phyloP scores from a whole-genome alignment of 441 rosid genomes.

The Bruguiera hainesii region DNA sequence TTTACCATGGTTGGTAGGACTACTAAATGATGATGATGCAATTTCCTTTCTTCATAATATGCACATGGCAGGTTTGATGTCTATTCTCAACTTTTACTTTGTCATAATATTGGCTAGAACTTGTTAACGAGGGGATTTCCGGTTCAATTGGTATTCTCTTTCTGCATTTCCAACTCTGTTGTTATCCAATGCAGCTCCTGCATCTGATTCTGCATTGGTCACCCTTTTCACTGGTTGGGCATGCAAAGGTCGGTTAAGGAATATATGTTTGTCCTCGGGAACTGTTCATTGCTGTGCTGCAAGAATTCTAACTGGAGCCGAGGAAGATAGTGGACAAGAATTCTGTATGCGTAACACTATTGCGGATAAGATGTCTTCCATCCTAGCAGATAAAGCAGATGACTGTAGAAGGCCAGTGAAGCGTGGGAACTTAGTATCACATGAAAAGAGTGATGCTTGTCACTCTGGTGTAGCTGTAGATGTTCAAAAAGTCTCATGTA shows the following conservation, averaged over 20 bases:
- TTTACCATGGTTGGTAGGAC: conserved; percentile 70
- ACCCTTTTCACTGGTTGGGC: conserved; percentile 83
- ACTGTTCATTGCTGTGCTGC: conserved; percentile 53
- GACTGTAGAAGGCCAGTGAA: conserved; percentile 32
- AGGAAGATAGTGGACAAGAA: conserved; percentile 28
- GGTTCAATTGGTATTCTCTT: conserved; percentile 16
- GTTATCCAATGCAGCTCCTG: conserved; percentile 53
- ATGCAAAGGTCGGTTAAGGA: conserved; percentile 54
- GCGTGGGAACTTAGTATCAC: conserved; percentile 26
- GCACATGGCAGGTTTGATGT: conserved; percentile 56
- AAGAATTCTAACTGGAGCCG: conserved; percentile 19
- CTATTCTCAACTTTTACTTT: conserved; percentile 14
- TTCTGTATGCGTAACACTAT: conserved; percentile 21
- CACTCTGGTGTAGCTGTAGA: conserved; percentile 18
- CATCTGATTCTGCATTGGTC: conserved; percentile 57
- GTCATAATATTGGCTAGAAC: conserved; percentile 1
- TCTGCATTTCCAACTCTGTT: conserved; percentile 20
- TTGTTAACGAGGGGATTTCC: background rate
- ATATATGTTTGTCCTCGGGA: conserved; percentile 43
- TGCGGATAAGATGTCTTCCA: conserved; percentile 24
- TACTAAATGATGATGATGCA: conserved; percentile 56
- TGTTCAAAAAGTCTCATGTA: conserved; percentile 25
- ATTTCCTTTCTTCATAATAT: conserved; percentile 59
- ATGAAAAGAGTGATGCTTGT: conserved; percentile 26
- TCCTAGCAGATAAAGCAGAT: conserved; percentile 28